Evolutionary conservation across 129 eudicot genomes (phyloP), one percentile per base, ranked within the genome.

Genomic region (Chrysanthemum seticuspe): DNA sequence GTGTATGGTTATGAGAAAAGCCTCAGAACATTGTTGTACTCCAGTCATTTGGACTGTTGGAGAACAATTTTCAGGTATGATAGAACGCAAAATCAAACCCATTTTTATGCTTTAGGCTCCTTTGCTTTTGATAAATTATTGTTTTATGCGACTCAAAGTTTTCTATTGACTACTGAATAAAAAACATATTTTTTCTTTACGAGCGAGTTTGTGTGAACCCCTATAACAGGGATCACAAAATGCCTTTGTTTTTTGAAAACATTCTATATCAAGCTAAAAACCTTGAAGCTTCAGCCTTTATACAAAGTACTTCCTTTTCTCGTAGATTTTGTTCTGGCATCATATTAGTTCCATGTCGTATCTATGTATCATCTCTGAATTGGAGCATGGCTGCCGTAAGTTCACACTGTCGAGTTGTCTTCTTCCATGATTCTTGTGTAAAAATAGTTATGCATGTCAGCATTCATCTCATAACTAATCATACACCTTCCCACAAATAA

Each of bases 61-160:
- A 53, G 19, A 13, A 54, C 10, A 16, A 21, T 40, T 48, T 61
- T 48, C 69, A 76, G 68, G 80, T 76, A 76, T 29, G 68, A 61
- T 76, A 58, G 40, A 68, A 57, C 36, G 65, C 52, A 57, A 57
- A 53, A 65, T 65, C 67, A 49, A 50, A 6, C 25, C 55, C 36
- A 68, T 36, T 12, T 60, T 31, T 6, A 31, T 31, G 36, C 36
- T 65, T 21, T 23, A 23, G 19, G 40, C 51, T 56, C 55, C 16
- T 19, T 40, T 18, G 6, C 4, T 71, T 21, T 11, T 51, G 4
- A 31, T 31, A 31, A 31, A 31, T 31, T 31, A 31, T 31, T 31
- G 36, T 31, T 31, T 31, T 31, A 31, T 31, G 36, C 36, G 36
- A 31, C 36, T 31, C 36, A 31, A 29, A 15, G 8, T 13, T 18